Base-by-base conservation (phyloP, 495 filamentous ascomycete species). In the Penicillium pancosmium region DNA sequence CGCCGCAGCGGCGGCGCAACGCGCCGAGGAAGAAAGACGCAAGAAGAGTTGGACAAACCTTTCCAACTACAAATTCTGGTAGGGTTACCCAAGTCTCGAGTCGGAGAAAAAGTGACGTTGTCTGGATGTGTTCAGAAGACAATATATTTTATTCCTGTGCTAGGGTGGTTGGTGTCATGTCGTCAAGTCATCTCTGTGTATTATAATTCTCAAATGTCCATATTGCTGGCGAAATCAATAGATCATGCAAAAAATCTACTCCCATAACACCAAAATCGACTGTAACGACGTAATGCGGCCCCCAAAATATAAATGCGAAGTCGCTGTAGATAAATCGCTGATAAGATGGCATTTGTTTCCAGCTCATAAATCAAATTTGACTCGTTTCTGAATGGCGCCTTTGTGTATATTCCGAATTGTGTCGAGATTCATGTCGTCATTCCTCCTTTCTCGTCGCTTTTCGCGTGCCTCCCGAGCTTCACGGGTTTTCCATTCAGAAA, bases 401-500 rank as follows among this genome's bases (percentile, higher is more conserved):
- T 69, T 62, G 10, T 72, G 66, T 57, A 74, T 69, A 27, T 67
- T 58, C 23, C 60, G 70, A 46, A 75, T 58, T 35, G 61, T 70
- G 38, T 76, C 72, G 19, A 65, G 16, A 10, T 71, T 69, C 23
- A 63, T 55, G 6, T 76, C 60, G n/a, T 68, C 82, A 61, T 83
- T 74, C 41, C 89, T 78, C 25, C 86, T 79, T 68, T 91, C 85
- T 57, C 79, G 88, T 65, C 92, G 78, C 65, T 79, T 87, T 44
- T 89, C 85, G 38, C 92, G 81, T 19, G 92, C 93, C 72, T 98
- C 93, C 50, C 86, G 80, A 57, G 90, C 88, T 71, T 96, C 92
- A 3, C 93, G 80, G 55, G 81, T 86, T 67, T 83, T 86, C 80
- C 93, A 98, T 50, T 96, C 91, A 50, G 84, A 82, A 47, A 98